These are phyloP conservation scores for Paramecium primaurelia DNA, from an alignment of 73 alveolate species.

Conservation along the genomic window DNA sequence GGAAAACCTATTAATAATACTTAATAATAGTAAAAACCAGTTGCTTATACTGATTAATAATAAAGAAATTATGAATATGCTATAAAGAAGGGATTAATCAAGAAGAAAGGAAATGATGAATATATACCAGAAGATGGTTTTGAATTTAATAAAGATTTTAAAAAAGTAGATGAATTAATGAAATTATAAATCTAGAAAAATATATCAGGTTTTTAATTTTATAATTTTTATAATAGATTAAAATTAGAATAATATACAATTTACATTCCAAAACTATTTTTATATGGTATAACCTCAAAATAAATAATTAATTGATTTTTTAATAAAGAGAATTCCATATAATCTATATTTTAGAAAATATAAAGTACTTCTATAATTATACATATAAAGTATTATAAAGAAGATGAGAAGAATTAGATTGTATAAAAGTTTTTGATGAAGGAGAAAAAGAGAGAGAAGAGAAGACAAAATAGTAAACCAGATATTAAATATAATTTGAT, in stretches of 20 bases:
- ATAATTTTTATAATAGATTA: not conserved
- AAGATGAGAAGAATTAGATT: not conserved
- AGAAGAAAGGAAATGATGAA: not conserved
- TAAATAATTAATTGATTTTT: not conserved
- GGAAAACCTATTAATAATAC: not conserved
- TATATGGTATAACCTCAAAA: not conserved
- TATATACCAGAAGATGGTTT: not conserved
- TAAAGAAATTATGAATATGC: conserved; percentile 20
- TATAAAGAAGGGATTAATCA: not conserved
- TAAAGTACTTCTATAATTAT: not conserved
- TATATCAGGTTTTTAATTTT: not conserved
- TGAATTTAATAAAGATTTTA: conserved; percentile 24
- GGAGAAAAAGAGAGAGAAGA: not conserved
- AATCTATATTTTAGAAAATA: not conserved
- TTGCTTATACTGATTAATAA: not conserved
- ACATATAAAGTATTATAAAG: not conserved
- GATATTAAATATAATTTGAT: not conserved
- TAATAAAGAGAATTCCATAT: not conserved
- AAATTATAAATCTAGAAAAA: not conserved
- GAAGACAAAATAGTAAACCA: not conserved
- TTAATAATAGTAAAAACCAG: not conserved
- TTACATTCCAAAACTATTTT: not conserved
- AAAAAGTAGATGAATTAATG: not conserved
- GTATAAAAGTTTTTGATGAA: not conserved
- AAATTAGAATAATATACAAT: not conserved